Evolutionary conservation across 441 rosid genomes (phyloP), one percentile per base, ranked within the genome.

Genomic region (Biscutella laevigata): DNA sequence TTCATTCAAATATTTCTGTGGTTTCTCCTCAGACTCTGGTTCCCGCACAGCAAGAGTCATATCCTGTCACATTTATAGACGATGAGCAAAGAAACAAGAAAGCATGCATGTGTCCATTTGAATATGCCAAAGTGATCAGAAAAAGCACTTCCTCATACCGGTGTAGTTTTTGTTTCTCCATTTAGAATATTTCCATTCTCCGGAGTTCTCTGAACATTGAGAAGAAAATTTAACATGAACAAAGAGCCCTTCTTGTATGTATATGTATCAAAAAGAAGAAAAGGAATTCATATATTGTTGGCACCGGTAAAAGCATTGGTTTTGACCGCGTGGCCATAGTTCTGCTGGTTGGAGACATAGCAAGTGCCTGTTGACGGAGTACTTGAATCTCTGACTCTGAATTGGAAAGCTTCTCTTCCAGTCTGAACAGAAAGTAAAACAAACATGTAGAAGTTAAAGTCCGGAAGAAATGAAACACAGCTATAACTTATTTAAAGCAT

Each of bases 371-470:
- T 76, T 94, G 96, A 38, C 99, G 92, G 52, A 94, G 94, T 44
- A 94, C 98, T 82, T 94, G 99, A 75, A 74, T 94, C 75, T 94
- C 99, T 5, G 99, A 90, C 74, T 94, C 99, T 43, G 82, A 83
- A 73, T 94, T 94, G 58, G 96, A 81, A 66, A 94, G 95, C 59
- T 85, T 94, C 64, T 94, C 97, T 77, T 94, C 97, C 40, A 89
- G 61, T 71, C 99, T 94, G 77, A 58, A 66, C 10, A 22, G 61
- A 34, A 74, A 56, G 57, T 35, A 34, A 33, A 71, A 57, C 30
- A 42, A 55, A 52, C 12, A 53, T 40, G 50, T 64, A 46, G n/a
- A n/a, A n/a, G n/a, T n/a, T n/a, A 52, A 22, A 25, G 37, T 55
- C n/a, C 17, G 9, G 34, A 57, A 42, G 11, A 37, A 25, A n/a